Conservation (phyloP, 116 monocot species). For the Zostera marina region DNA sequence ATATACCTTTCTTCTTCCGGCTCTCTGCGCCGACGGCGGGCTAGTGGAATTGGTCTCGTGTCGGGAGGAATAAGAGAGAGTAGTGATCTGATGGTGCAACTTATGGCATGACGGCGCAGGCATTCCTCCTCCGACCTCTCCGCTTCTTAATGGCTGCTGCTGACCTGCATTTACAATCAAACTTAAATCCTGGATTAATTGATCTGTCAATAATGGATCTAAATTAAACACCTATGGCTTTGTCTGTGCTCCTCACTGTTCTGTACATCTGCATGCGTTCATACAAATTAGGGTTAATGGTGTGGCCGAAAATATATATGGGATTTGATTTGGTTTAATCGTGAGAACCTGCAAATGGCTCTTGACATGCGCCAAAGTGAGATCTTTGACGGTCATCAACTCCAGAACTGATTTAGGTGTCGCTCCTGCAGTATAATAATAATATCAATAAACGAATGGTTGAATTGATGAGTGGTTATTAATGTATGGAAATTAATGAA, state of each 20-base stretch:
- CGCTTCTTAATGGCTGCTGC: not conserved
- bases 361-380: constrained; percentile 15
- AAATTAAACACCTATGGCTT: constrained; percentile 7
- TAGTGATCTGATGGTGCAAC: not conserved
- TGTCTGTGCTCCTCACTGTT: constrained; percentile 70
- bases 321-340: no score
- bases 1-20: not conserved
- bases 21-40: not conserved
- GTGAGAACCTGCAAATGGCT: constrained; percentile 15
- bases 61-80: not conserved
- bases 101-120: not conserved
- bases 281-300: not conserved
- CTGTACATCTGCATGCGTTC: constrained; percentile 57
- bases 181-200: not conserved
- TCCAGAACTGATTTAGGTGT: constrained; percentile 15
- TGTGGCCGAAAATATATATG: not conserved
- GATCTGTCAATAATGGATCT: not conserved
- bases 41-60: not conserved
- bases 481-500: not conserved
- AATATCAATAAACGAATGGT: not conserved
- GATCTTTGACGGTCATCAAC: constrained; percentile 11
- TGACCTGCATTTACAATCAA: not conserved
- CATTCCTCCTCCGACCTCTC: not conserved
- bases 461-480: not conserved
- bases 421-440: constrained; percentile 1